Base-by-base conservation (phyloP, 2,329 filamentous ascomycete species). In the Exophiala sideris region DNA sequence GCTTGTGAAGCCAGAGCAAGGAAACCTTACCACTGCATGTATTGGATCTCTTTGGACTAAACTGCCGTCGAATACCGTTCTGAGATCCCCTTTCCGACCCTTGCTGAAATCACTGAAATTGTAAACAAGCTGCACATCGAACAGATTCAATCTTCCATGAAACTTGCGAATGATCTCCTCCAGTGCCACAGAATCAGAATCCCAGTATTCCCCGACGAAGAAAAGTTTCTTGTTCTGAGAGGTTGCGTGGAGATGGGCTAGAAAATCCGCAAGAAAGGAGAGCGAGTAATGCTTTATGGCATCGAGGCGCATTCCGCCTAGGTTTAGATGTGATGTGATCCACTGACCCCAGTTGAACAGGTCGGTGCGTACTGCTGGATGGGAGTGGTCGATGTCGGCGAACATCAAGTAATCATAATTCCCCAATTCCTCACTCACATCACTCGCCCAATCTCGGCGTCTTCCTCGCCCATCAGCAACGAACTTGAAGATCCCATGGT, bases 261-360 rank as follows among this genome's bases (percentile, higher is more conserved):
- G 78, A 69, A 87, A 87, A 14, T 83, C 76, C 36, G 75, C 76
- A 24, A 86, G 77, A 64, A 89, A 89, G n/a, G 76, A 74, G 52
- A 80, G 79, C 32, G 82, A 86, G 68, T 85, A 88, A 70, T 90
- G 87, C 70, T 88, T 87, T 16, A 85, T 83, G 11, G 86, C 87
- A 66, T 90, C 87, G 42, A 89, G 78, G n/a, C 87, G 78, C 67
- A 89, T 84, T 1, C 86, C 86, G 58, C 79, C 76, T 9, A 89
- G 71, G 0, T 79, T 78, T 0, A 88, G 66, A 53, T 83, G 74
- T 5, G 79, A 72, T 1, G 79, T 78, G 55, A 89, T 76, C 87
- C 87, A 90, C 3, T 78, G 71, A 1, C 82, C 83, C 87, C 87
- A 89, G 46, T 77, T 75, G 50, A 85, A 72, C 3, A 88, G 77